Base-by-base conservation (phyloP, 441 rosid genomes). In the Pelargonium fulgidum region DNA sequence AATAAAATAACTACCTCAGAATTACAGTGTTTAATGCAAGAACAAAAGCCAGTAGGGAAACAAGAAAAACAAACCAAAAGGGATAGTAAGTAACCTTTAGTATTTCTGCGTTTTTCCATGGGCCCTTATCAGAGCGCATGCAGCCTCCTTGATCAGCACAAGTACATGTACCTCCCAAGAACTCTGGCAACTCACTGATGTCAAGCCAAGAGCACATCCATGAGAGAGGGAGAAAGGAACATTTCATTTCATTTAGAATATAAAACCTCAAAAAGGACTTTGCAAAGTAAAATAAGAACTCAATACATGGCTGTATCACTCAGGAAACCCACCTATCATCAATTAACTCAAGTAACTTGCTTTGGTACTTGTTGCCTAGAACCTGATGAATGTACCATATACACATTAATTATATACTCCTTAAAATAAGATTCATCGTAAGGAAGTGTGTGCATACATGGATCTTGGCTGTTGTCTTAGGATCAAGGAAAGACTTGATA, bases 41-140 rank as follows among this genome's bases (percentile, higher is more conserved):
- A 58, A 4, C 45, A 41, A 20, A 11, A 56, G 19, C 14, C 26
- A 47, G 52, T 4, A 0, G 61, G 70, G 26, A 58, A 47, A 67
- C 48, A 58, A 16, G 44, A 50, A 48, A 29, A 52, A 6, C 8
- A 52, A 52, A 52, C 59, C 8, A 17, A 54, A 16, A 26, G 54
- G 59, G 19, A 5, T 52, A 65, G 29, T 22, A 36, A 14, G 68
- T 68, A 52, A 93, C 97, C 93, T 84, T 91, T 73, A 93, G 19
- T 65, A 90, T 80, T 50, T 85, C 96, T 47, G 81, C 78, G 74
- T 91, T 85, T 66, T 89, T 87, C 99, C 97, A 93, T 17, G 97
- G 96, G 69, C 97, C 99, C 82, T 89, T 93, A 79, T 93, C 96
- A 54, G 97, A 89, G 26, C 83, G 86, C 96, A 91, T 83, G 67